phyloP scores from a whole-genome alignment of 2,329 filamentous ascomycete species.

The Pseudocercospora fuligena region DNA sequence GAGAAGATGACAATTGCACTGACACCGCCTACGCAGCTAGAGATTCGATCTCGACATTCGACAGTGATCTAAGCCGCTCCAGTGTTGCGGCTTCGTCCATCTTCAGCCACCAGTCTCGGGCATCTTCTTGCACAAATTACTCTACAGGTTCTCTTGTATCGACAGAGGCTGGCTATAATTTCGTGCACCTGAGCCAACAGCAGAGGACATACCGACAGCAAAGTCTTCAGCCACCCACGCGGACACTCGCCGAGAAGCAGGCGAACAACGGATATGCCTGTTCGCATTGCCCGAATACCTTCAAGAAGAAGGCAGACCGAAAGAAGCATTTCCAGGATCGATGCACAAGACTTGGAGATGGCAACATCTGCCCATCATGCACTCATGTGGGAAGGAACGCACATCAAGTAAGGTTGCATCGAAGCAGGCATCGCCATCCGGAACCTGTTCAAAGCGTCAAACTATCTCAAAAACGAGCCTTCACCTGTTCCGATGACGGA shows the following conservation, averaged over 20 bases:
- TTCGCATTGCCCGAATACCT: conserved; percentile 14
- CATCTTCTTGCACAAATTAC: conserved; percentile 16
- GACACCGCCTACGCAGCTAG: neutral
- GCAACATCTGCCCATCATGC: conserved; percentile 8
- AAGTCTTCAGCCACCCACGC: neutral
- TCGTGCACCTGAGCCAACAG: neutral
- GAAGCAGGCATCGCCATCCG: conserved; percentile 7
- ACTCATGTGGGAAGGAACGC: conserved; percentile 13
- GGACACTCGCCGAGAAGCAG: conserved; percentile 9
- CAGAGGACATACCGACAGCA: neutral
- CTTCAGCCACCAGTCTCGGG: conserved; percentile 16
- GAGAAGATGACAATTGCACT: neutral
- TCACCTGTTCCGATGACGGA: conserved; percentile 13
- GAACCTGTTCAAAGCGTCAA: neutral
- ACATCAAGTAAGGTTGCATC: conserved; percentile 8
- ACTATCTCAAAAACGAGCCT: conserved; percentile 8
- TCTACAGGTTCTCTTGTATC: neutral
- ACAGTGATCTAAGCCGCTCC: conserved; percentile 13
- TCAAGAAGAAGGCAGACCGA: conserved; percentile 16
- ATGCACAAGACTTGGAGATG: conserved; percentile 16
- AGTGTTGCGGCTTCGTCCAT: conserved; percentile 6
- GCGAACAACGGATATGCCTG: conserved; percentile 15
- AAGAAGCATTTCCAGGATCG: conserved; percentile 13
- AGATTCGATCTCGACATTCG: conserved; percentile 13
- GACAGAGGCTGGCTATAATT: neutral